Percentiles rank a stretch among this genome's conserved stretches.
phyloP scores from a whole-genome alignment of 2,329 filamentous ascomycete genomes.

The Hymenoscyphus scutula region DNA sequence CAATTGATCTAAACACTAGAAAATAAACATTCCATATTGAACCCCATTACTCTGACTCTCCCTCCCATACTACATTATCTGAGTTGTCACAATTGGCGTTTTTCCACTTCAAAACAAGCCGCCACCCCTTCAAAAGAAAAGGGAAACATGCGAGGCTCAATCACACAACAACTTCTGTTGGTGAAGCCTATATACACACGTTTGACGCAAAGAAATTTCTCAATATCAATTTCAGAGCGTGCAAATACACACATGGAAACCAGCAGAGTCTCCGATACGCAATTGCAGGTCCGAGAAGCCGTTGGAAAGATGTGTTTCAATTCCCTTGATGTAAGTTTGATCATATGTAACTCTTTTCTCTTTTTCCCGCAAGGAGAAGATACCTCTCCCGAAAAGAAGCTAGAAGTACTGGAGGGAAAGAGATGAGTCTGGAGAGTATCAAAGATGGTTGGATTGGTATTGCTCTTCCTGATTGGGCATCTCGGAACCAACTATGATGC shows the following conservation, averaged over 20 bases:
- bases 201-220: slow-evolving; percentile 24
- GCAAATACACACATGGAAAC: slow-evolving; percentile 62
- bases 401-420: slow-evolving; percentile 70
- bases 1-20: no score
- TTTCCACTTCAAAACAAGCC: not conserved
- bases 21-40: no score
- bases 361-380: no score
- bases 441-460: slow-evolving; percentile 80
- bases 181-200: not conserved
- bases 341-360: no score
- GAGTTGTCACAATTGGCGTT: no score
- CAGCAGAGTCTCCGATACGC: slow-evolving; percentile 68
- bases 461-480: slow-evolving; percentile 76
- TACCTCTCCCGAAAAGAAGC: not conserved
- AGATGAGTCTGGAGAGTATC: slow-evolving; percentile 66
- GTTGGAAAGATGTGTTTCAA: slow-evolving; percentile 65
- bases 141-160: not conserved
- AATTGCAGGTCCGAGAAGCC: slow-evolving; percentile 69
- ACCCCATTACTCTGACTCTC: no score
- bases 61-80: no score
- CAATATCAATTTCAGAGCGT: slow-evolving; percentile 19
- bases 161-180: not conserved
- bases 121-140: not conserved
- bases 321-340: slow-evolving; percentile 56
- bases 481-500: slow-evolving; percentile 81